Base-by-base conservation (phyloP, 805 yeast species). In the Grigorovia humatica region DNA sequence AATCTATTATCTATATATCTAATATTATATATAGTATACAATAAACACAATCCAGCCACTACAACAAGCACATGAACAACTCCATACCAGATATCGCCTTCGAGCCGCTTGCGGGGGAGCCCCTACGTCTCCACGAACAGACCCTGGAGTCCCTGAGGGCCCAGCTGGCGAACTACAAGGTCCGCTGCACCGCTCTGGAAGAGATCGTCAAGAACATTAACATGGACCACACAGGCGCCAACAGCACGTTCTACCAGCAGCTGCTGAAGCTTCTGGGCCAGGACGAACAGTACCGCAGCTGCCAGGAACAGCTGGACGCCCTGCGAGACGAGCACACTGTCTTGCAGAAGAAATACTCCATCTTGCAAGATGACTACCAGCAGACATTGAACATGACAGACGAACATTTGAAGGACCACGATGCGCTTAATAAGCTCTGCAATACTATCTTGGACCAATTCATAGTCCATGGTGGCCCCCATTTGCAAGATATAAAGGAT, bases 141-240 rank as follows among this genome's bases (percentile, higher is more conserved):
- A 38, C n/a, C 18, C 4, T 45, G 9, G 47, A 45, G 15, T 13
- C 18, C 3, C 54, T 77, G 46, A 63, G 70, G 48, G 63, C 64
- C 47, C 74, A 76, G 48, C 55, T 78, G 13, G 75, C 75, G 11
- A 66, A 68, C 12, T 68, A 74, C 41, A 74, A 71, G 52, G 63
- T 68, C 20, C 71, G 65, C 49, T 62, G 67, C 4, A 57, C 63
- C 23, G 59, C 72, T 0, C 51, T 71, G 9, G 62, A 67, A 32
- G 74, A 71, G 50, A 48, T 65, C 27, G 53, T 65, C 11, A 62
- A 60, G 46, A 63, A 60, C 18, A 41, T 45, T 15, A 45, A 45
- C 17, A 38, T 38, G 42, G 42, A 38, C 17, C 27, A 23, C 27
- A 4, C 27, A 23, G 42, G 18, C 4, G 15, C 12, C 18, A 50